Percentiles rank a stretch among this genome's conserved stretches.
These are phyloP conservation scores for Mucor racemosus DNA, from an alignment of 371 early-diverging fungal genomes.

Conservation along the genomic window DNA sequence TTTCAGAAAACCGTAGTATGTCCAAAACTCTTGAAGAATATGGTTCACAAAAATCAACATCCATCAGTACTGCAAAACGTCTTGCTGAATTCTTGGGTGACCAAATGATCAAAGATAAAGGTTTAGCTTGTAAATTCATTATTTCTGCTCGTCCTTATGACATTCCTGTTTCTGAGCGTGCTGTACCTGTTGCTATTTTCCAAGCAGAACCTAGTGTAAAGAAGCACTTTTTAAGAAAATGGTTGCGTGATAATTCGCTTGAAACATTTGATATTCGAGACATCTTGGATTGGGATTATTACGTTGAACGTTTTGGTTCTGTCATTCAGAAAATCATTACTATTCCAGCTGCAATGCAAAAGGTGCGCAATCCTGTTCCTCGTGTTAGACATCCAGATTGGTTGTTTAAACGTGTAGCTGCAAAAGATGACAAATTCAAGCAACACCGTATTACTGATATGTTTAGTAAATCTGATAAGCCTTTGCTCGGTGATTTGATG, in stretches of 20 bases:
- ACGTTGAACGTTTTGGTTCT: constrained; percentile 94
- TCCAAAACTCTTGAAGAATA: constrained; percentile 94
- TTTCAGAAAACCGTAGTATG: constrained; percentile 99
- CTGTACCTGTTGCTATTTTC: constrained; percentile 97
- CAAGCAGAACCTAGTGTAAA: constrained; percentile 81
- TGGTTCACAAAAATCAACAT: constrained; percentile 93
- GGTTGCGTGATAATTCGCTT: constrained; percentile 85
- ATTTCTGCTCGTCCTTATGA: constrained; percentile 90
- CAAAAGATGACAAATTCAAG: constrained; percentile 73
- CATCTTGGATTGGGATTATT: constrained; percentile 99
- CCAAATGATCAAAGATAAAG: constrained; percentile 97
- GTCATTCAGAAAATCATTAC: constrained; percentile 98
- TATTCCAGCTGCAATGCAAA: constrained; percentile 99
- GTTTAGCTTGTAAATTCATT: constrained; percentile 97
- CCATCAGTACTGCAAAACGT: constrained; percentile 95
- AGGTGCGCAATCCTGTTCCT: constrained; percentile 92
- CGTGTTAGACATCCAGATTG: constrained; percentile 95
- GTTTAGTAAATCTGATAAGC: constrained; percentile 59
- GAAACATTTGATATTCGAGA: constrained; percentile 84
- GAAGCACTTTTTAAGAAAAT: constrained; percentile 90
- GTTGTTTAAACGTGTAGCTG: constrained; percentile 82
- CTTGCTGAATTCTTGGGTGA: constrained; percentile 98
- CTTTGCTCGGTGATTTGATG: constrained; percentile 19
- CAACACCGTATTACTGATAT: constrained; percentile 90
- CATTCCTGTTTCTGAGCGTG: constrained; percentile 93